Evolutionary conservation across 1,284 basidiomycete genomes (phyloP), one percentile per base, ranked within the genome.

Genomic region (Pseudozyma sp.): DNA sequence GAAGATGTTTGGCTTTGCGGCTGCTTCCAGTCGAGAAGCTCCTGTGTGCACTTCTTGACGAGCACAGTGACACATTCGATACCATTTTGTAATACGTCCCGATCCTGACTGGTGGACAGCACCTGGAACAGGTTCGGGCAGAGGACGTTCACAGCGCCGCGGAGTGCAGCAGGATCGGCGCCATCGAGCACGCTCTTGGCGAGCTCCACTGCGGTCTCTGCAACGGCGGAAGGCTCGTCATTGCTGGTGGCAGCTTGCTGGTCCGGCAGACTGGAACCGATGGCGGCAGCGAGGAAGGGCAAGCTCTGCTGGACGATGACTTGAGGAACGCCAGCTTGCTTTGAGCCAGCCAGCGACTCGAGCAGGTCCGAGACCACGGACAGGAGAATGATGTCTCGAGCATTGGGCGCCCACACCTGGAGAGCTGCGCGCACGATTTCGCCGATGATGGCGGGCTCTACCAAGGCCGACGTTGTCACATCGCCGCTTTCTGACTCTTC

Each of bases 321-420:
- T 68, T 90, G 88, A 73, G 94, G 92, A 9, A 92, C 87, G 5
- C 88, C 89, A 0, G 86, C 84, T 9, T 87, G 62, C 47, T 64
- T 71, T 35, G 69, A 65, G 5, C 60, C 85, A 9, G 88, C 83
- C 13, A 91, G 88, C 29, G 88, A 86, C 10, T 89, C 87, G 55
- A 97, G 87, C 54, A 97, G 90, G 77, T 96, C 94, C 44, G 91
- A 90, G 49, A 97, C 88, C 47, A 95, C 90, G 0, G 93, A 93
- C 34, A 94, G 88, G 75, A 94, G 90, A 54, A 97, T 90, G 0
- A 94, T 94, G 86, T 97, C 94, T 94, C 59, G 40, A 81, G 90
- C 91, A 77, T 94, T 77, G 6, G 88, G 9, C 85, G 87, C 5
- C 92, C 90, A 75, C 90, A 88, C 34, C 90, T 89, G 2, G 84